A percentile compares a stretch with the other conserved stretches of the same genome.
Evolutionary conservation across 129 eudicot species (phyloP).

Genomic region (carrot (Daucus carota)): DH1_v3.0 NC_030385.2:46601501-46602000

Average conservation of each 20-base stretch:
- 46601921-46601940: too few relatives aligned
- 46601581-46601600: slow-evolving; percentile 36
- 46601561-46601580: neutral
- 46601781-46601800: slow-evolving; percentile 51
- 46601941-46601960: neutral
- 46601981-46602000: slow-evolving; percentile 44
- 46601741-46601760: slow-evolving; percentile 24
- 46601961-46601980: slow-evolving; percentile 32
- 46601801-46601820: slow-evolving; percentile 18
- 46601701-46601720: slow-evolving; percentile 46
- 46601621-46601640: slow-evolving; percentile 42
- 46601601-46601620: slow-evolving; percentile 34
- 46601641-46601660: slow-evolving; percentile 57
- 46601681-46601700: slow-evolving; percentile 41
- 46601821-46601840: slow-evolving; percentile 38
- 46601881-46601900: neutral
- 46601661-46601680: slow-evolving; percentile 40
- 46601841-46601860: slow-evolving; percentile 36
- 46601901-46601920: neutral
- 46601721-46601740: slow-evolving; percentile 36
- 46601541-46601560: slow-evolving; percentile 26
- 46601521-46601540: slow-evolving; percentile 45
- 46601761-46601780: slow-evolving; percentile 41
- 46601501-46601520: slow-evolving; percentile 25
- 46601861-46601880: neutral